A percentile compares a stretch with the other conserved stretches of the same genome.
These are phyloP conservation scores for Fragilariopsis cylindrus DNA, from an alignment of 108 stramenopile species.

Conservation along the genomic window DNA sequence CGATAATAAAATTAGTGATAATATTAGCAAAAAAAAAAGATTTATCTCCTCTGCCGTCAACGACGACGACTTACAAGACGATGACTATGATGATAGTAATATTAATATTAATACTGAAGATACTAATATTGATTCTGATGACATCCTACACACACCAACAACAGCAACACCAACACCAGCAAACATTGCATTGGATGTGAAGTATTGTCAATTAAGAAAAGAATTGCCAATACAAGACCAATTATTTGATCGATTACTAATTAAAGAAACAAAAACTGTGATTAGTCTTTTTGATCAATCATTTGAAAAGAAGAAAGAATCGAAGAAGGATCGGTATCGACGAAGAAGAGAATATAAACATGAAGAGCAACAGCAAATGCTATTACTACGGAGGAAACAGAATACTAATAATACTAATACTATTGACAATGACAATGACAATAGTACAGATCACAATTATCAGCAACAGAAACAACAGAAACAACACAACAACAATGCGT, in stretches of 20 bases:
- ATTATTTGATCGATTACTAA: conserved; percentile 56
- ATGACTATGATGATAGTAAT: not conserved
- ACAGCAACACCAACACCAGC: not conserved
- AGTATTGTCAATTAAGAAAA: conserved; percentile 68
- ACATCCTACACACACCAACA: not conserved
- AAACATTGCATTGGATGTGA: conserved; percentile 54
- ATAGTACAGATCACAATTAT: too few species aligned
- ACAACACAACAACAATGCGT: not conserved
- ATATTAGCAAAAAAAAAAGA: not conserved
- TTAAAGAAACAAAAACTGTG: conserved; percentile 70
- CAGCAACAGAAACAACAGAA: not conserved
- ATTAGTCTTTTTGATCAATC: conserved; percentile 63
- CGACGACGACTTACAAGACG: not conserved
- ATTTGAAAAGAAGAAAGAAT: not conserved
- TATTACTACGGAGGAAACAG: not conserved
- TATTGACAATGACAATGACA: conserved; percentile 1
- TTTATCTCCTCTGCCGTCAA: not conserved
- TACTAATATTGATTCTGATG: not conserved
- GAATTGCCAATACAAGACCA: conserved; percentile 62
- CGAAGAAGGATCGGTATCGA: conserved; percentile 14
- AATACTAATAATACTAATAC: not conserved
- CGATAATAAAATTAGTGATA: not conserved
- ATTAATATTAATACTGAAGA: not conserved
- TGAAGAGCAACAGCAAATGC: conserved; percentile 18
- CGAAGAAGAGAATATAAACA: conserved; percentile 30